A percentile compares a stretch with the other conserved stretches of the same genome.
Evolutionary conservation across 768 basidiomycete genomes (phyloP).

Genomic region (Paxillus rubicundulus): DNA sequence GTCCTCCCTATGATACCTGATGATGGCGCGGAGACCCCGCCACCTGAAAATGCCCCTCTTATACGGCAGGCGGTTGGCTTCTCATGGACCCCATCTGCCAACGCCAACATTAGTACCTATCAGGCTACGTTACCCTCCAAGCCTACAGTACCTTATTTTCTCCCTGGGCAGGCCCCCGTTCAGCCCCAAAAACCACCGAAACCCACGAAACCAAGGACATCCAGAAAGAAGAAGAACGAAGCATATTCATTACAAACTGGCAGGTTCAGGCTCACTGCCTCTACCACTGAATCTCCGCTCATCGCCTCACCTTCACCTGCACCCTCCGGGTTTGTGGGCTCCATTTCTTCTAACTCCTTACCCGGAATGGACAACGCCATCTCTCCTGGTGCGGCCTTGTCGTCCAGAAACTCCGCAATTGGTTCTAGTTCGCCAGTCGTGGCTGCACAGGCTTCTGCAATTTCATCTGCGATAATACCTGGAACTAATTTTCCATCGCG

Average conservation of each 20-base stretch:
- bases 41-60: constrained; percentile 45
- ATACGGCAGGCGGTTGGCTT: constrained; percentile 63
- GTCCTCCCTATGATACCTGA: constrained; percentile 39
- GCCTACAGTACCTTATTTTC: constrained; percentile 35
- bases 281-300: constrained; percentile 27
- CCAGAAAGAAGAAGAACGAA: constrained; percentile 32
- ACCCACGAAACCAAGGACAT: constrained; percentile 23
- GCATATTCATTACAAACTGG: constrained; percentile 47
- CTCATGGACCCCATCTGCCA: constrained; percentile 32
- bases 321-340: constrained; percentile 35
- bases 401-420: constrained; percentile 4
- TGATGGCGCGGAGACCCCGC: constrained; percentile 43
- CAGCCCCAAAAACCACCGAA: constrained; percentile 22
- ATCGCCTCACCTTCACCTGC: constrained; percentile 17
- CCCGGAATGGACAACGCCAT: constrained; percentile 29
- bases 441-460: not conserved
- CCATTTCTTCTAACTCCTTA: constrained; percentile 40
- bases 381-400: constrained; percentile 1
- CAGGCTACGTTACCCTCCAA: constrained; percentile 24
- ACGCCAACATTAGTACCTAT: constrained; percentile 29
- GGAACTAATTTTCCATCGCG: not conserved
- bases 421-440: constrained; percentile 1
- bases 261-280: constrained; percentile 43
- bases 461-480: constrained; percentile 5
- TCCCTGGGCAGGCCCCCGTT: constrained; percentile 51